Conservation (phyloP, 495 filamentous ascomycete species). For the Penicillium simplicissimum region DNA sequence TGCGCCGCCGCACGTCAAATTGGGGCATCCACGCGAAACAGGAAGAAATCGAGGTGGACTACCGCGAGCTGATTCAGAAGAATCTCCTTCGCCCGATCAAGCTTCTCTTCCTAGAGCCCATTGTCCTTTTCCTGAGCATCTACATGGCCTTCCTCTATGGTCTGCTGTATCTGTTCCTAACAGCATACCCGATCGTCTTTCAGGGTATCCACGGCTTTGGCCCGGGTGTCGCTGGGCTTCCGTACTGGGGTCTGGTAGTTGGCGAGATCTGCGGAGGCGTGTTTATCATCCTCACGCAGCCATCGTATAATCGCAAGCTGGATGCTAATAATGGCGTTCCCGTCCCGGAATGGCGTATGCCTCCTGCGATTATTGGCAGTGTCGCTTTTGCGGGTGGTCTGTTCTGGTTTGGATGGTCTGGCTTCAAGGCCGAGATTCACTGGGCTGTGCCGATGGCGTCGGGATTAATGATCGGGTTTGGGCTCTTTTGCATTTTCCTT, state of each 20-base stretch:
- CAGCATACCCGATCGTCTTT: slow-evolving; percentile 81
- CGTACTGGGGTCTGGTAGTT: slow-evolving; percentile 79
- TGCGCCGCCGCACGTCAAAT: slow-evolving; percentile 80
- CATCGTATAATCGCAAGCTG: slow-evolving; percentile 62
- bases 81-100: slow-evolving; percentile 81
- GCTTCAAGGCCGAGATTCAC: slow-evolving; percentile 63
- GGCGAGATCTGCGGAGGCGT: slow-evolving; percentile 69
- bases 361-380: slow-evolving; percentile 76
- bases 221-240: slow-evolving; percentile 67
- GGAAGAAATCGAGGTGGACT: slow-evolving; percentile 87
- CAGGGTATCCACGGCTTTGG: slow-evolving; percentile 67
- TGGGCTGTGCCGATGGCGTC: slow-evolving; percentile 83
- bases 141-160: slow-evolving; percentile 87
- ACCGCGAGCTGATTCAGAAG: slow-evolving; percentile 74
- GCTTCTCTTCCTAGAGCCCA: slow-evolving; percentile 78
- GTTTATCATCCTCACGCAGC: slow-evolving; percentile 65
- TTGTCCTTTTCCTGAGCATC: slow-evolving; percentile 69
- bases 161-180: slow-evolving; percentile 78
- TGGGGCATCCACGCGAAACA: slow-evolving; percentile 95
- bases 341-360: slow-evolving; percentile 84
- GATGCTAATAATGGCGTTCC: slow-evolving; percentile 71
- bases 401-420: slow-evolving; percentile 87
- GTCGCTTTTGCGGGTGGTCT: slow-evolving; percentile 70
- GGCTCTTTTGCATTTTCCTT: slow-evolving; percentile 77
- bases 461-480: slow-evolving; percentile 61